phyloP scores from a whole-genome alignment of 129 eudicot genomes.

The Cynara cardunculus region DNA sequence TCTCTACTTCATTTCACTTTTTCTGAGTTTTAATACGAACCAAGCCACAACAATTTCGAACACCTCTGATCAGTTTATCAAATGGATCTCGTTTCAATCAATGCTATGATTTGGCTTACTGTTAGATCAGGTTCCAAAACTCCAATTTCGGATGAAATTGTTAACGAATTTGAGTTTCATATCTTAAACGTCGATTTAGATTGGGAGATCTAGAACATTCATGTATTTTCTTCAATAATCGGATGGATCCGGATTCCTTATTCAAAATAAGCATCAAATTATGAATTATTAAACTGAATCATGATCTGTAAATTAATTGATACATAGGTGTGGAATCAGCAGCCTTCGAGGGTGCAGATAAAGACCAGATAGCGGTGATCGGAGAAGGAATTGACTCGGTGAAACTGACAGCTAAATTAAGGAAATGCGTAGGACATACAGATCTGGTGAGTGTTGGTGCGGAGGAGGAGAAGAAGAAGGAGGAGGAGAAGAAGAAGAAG shows the following conservation, averaged over 20 bases:
- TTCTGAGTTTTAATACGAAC: not conserved
- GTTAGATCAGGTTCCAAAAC: not conserved
- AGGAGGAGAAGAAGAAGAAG: not conserved
- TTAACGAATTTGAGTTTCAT: not conserved
- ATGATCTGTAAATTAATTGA: not conserved
- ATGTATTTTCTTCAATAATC: not conserved
- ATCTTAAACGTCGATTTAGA: not conserved
- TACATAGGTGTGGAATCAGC: conserved; percentile 37
- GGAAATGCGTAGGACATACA: conserved; percentile 25
- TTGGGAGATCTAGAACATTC: not conserved
- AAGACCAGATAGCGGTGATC: conserved; percentile 34
- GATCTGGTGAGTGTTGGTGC: conserved; percentile 31
- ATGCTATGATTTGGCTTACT: not conserved
- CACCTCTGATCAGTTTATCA: not conserved
- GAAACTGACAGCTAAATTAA: conserved; percentile 7
- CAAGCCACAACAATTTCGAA: no score
- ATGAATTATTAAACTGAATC: not conserved
- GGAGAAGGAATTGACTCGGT: conserved; percentile 37
- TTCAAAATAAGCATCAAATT: not conserved
- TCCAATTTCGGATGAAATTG: not conserved
- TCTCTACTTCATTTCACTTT: not conserved
- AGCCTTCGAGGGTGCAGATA: conserved; percentile 18
- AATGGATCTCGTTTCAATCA: not conserved
- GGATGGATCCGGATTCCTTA: not conserved
- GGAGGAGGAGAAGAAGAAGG: conserved; percentile 11